Percentiles rank a stretch among this genome's conserved stretches.
These are phyloP conservation scores for Triangularia verruculosa DNA, from an alignment of 2,329 filamentous ascomycete species.

Conservation along the genomic window DNA sequence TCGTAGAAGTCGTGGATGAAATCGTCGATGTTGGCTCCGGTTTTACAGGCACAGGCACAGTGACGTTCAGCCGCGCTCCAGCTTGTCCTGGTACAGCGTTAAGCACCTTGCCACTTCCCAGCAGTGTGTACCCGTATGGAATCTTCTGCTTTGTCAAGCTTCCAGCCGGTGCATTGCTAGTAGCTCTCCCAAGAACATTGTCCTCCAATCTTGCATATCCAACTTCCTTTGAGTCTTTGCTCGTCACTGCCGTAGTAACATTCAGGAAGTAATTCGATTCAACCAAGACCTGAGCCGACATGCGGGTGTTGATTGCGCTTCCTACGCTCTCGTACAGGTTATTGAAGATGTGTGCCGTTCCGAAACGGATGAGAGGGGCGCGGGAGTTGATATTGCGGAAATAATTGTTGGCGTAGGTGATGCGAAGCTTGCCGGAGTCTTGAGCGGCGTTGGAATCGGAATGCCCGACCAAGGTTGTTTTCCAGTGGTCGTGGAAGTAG, in stretches of 20 bases:
- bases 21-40: neutral
- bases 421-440: constrained; percentile 59
- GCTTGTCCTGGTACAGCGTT: neutral
- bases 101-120: neutral
- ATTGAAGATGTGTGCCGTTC: constrained; percentile 55
- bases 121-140: neutral
- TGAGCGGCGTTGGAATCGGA: constrained; percentile 55
- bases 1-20: neutral
- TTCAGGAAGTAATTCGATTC: constrained; percentile 52
- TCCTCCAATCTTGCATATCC: constrained; percentile 40
- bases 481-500: constrained; percentile 45
- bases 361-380: constrained; percentile 62
- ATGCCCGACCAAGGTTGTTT: constrained; percentile 59
- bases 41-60: neutral
- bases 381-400: constrained; percentile 64
- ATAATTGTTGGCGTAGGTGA: constrained; percentile 67
- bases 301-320: constrained; percentile 54
- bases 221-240: constrained; percentile 39
- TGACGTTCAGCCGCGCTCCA: neutral
- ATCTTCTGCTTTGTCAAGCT: neutral
- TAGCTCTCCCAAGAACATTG: constrained; percentile 42
- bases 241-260: constrained; percentile 37
- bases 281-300: constrained; percentile 56
- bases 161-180: constrained; percentile 48
- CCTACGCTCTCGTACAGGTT: constrained; percentile 32